Conservation (phyloP, 768 basidiomycete species). For the Suillus cothurnatus region DNA sequence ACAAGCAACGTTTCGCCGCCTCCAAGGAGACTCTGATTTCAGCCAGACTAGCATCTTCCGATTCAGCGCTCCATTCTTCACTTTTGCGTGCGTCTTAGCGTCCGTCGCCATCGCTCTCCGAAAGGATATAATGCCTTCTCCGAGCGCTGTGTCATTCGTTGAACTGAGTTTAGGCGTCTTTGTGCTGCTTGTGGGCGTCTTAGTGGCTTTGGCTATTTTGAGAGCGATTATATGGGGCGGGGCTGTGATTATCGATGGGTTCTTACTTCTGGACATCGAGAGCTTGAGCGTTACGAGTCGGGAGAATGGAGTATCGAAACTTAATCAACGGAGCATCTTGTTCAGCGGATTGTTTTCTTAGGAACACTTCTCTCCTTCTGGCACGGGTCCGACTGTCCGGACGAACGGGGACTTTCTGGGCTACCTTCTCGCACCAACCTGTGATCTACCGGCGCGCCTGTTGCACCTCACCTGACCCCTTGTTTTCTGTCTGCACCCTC, state of each 20-base stretch:
- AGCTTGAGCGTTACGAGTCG: background rate
- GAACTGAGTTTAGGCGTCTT: background rate
- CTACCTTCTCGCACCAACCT: background rate
- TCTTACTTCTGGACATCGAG: conserved; percentile 4
- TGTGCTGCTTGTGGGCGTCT: background rate
- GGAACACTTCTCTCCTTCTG: background rate
- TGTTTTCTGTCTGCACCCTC: background rate
- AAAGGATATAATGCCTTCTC: background rate
- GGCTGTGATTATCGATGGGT: conserved; percentile 1
- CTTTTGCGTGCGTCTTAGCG: conserved; percentile 10
- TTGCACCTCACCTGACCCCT: background rate
- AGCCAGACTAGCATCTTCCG: conserved; percentile 7
- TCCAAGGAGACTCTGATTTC: conserved; percentile 10
- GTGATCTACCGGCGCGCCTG: background rate
- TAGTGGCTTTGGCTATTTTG: conserved; percentile 1
- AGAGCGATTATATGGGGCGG: conserved; percentile 10
- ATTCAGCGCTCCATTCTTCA: conserved; percentile 8
- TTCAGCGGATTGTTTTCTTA: conserved; percentile 10
- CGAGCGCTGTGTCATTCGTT: background rate
- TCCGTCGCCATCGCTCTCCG: conserved; percentile 7
- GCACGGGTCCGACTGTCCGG: background rate
- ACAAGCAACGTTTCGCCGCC: conserved; percentile 7
- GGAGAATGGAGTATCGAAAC: background rate
- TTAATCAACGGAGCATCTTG: conserved; percentile 5
- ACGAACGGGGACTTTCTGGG: background rate